Percentiles rank a stretch among this genome's conserved stretches.
These are phyloP conservation scores for Populus deltoides DNA, from an alignment of 345 rosid species.

Conservation along the genomic window DNA sequence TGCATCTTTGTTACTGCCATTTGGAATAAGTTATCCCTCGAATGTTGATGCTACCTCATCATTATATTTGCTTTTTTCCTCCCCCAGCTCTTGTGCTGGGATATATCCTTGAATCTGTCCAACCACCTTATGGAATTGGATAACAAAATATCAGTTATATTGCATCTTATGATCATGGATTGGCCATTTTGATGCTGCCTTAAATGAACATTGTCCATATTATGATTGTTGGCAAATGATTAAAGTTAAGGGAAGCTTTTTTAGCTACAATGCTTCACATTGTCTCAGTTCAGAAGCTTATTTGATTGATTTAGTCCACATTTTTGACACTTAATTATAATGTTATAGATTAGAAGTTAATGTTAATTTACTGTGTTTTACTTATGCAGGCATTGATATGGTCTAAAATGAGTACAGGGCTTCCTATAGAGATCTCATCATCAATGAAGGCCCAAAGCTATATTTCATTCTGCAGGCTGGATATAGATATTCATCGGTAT, in stretches of 20 bases:
- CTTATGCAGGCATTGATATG: constrained; percentile 86
- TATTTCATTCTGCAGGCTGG: constrained; percentile 82
- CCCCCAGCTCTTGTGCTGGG: neutral
- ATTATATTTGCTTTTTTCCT: neutral
- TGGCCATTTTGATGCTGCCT: neutral
- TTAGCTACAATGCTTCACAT: neutral
- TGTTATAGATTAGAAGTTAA: neutral
- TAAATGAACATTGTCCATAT: neutral
- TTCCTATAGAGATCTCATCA: constrained; percentile 88
- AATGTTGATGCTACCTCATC: neutral
- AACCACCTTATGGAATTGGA: neutral
- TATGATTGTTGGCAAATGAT: neutral
- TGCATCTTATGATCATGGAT: neutral
- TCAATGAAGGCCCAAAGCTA: constrained; percentile 82
- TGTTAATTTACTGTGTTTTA: constrained; percentile 2
- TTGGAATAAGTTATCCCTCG: neutral
- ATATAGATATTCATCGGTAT: constrained; percentile 92
- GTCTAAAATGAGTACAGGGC: constrained; percentile 99
- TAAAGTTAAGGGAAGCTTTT: neutral
- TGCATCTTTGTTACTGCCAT: constrained; percentile 7
- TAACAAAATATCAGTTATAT: neutral
- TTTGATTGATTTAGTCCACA: neutral
- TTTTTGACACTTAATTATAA: constrained; percentile 3
- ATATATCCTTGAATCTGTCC: neutral
- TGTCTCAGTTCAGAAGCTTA: neutral